Conservation (phyloP, 345 rosid species). For the Eucalyptus cladocalyx region DNA sequence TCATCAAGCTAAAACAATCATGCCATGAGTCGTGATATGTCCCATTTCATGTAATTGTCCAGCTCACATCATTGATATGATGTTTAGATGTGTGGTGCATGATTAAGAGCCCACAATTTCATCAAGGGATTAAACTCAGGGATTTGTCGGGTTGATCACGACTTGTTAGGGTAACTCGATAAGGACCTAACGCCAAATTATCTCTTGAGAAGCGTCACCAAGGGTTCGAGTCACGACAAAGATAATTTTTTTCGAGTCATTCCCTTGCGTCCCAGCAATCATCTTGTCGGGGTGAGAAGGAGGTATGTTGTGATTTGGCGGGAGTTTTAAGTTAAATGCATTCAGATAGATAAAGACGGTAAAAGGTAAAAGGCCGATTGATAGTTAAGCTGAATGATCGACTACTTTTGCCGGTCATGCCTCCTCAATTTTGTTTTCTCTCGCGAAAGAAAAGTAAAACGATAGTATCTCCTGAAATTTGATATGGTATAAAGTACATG, state of each 20-base stretch:
- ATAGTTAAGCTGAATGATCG: background rate
- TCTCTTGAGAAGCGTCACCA: background rate
- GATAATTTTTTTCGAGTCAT: background rate
- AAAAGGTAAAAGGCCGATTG: background rate
- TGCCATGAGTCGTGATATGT: background rate
- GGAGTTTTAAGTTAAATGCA: background rate
- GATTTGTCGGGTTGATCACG: background rate
- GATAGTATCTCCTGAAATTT: background rate
- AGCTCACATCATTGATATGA: background rate
- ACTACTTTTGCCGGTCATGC: background rate
- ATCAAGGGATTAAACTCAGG: background rate
- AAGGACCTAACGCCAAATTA: background rate
- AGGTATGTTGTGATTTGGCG: background rate
- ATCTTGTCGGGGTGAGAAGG: background rate
- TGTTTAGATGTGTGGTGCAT: background rate
- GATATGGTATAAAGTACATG: background rate
- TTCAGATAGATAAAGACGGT: background rate
- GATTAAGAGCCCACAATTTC: background rate
- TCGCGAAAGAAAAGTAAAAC: background rate
- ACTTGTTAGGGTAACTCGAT: background rate
- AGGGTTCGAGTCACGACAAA: background rate
- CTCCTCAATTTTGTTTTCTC: background rate
- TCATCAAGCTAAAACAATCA: background rate
- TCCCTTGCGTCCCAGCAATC: background rate
- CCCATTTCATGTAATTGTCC: background rate